A percentile compares a stretch with the other conserved stretches of the same genome.
Conservation (phyloP, 352 stramenopile genomes). For the Phytophthora fragariaefolia region DNA sequence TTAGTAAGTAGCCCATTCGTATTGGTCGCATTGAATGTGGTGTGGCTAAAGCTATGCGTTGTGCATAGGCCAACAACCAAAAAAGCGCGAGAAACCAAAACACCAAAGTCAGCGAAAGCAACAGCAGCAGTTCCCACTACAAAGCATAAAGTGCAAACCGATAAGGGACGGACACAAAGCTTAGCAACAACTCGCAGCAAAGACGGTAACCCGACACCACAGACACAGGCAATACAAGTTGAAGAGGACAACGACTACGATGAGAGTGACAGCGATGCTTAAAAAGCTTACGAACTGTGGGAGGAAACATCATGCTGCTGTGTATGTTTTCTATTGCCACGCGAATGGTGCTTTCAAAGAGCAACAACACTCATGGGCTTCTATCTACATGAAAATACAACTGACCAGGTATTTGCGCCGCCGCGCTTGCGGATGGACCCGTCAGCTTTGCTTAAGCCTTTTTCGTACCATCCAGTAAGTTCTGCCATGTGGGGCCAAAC, state of each 20-base stretch:
- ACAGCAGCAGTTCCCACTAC: background rate
- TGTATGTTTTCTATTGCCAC: slow-evolving; percentile 39
- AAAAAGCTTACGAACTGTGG: background rate
- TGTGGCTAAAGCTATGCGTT: background rate
- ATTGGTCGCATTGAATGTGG: background rate
- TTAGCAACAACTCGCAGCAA: background rate
- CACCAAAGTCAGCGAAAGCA: slow-evolving; percentile 12
- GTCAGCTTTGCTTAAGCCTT: slow-evolving; percentile 25
- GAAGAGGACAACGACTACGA: slow-evolving; percentile 82
- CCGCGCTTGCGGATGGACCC: slow-evolving; percentile 5
- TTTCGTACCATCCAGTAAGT: slow-evolving; percentile 48
- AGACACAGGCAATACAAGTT: slow-evolving; percentile 38
- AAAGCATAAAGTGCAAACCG: slow-evolving; percentile 5
- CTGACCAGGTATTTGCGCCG: slow-evolving; percentile 27
- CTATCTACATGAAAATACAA: slow-evolving; percentile 43
- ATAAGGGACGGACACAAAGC: slow-evolving; percentile 8
- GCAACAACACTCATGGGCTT: slow-evolving; percentile 18
- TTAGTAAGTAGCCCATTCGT: too few relatives aligned
- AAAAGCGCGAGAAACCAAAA: slow-evolving; percentile 27
- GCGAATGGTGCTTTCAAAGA: slow-evolving; percentile 21
- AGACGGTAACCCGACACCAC: slow-evolving; percentile 4
- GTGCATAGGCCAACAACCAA: slow-evolving; percentile 30
- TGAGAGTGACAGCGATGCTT: slow-evolving; percentile 69
- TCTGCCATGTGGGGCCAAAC: slow-evolving; percentile 76
- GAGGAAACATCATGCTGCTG: slow-evolving; percentile 10